Base-by-base conservation (phyloP, 768 basidiomycete genomes). In the Mycena latifolia region DNA sequence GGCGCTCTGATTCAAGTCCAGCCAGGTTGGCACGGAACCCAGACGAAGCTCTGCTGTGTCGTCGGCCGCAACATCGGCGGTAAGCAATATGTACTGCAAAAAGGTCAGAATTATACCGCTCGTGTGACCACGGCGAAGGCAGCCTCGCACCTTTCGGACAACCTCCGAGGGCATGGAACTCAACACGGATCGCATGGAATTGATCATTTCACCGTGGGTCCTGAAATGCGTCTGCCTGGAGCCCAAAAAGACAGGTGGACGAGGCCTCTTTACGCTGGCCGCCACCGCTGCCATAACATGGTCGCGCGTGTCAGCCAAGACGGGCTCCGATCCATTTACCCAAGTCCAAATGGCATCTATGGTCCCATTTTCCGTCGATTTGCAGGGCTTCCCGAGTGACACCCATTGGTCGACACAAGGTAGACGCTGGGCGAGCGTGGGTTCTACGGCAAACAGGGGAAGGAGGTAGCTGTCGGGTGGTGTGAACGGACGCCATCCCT, bases 131-230 rank as follows among this genome's bases (percentile, higher is more conserved):
- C 14, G 6, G 22, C 15, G 37, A n/a, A 55, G 35, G 29, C 12
- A 45, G 55, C 33, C 25, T 20, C 64, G 57, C 61, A 70, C 69
- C 57, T 63, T 57, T 25, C 41, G 33, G 25, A 70, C 69, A 20
- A 70, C 60, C 39, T 48, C 39, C n/a, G 65, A 27, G 4, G 65
- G 65, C 20, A 70, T 12, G 10, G 69, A 60, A 10, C 63, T 31
- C 12, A 61, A 39, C 2, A 70, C 63, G 18, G 69, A 70, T 5
- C 69, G 57, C 69, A 70, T 67, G 11, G 69, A 70, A 35, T 70
- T 55, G 24, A 64, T 15, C 69, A 70, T 61, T 22, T 70, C 69
- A 31, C 59, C 66, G 52, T 70, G 69, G 24, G 54, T 59, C 10
- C 69, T 45, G 55, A 70, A 70, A 48, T 70, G 69, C 15, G 69